A percentile compares a stretch with the other conserved stretches of the same genome.
Conservation (phyloP, 1,284 basidiomycete species). For the Hymenochaete sp. region DNA sequence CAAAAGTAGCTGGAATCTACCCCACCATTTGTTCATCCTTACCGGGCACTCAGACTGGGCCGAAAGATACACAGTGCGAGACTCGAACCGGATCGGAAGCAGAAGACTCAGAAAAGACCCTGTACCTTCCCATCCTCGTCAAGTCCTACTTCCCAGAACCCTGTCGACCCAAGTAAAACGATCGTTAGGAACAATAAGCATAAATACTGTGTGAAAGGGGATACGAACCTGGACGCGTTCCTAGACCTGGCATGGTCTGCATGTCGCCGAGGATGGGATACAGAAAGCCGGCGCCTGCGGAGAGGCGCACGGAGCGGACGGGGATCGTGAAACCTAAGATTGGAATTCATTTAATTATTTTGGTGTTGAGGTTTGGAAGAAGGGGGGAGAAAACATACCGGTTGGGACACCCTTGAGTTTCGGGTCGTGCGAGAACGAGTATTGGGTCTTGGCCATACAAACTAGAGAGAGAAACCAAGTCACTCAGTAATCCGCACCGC, state of each 20-base stretch:
- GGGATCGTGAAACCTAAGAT: constrained; percentile 80
- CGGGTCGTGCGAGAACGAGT: constrained; percentile 94
- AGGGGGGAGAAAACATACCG: constrained; percentile 27
- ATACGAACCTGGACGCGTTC: constrained; percentile 74
- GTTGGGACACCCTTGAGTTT: constrained; percentile 83
- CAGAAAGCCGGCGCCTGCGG: constrained; percentile 92
- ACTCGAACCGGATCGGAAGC: not conserved
- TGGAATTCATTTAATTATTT: not conserved
- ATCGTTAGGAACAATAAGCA: not conserved
- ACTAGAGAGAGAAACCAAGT: constrained; percentile 37
- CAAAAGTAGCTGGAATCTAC: too few relatives aligned
- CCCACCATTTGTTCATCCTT: too few relatives aligned
- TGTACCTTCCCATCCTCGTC: constrained; percentile 66
- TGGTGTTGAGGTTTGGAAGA: not conserved
- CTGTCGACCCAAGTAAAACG: too few relatives aligned
- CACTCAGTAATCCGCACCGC: not conserved
- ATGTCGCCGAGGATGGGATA: constrained; percentile 93
- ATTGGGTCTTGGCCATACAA: constrained; percentile 98
- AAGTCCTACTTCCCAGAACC: constrained; percentile 85
- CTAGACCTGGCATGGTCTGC: constrained; percentile 97
- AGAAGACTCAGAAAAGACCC: constrained; percentile 55
- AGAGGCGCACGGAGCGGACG: constrained; percentile 82
- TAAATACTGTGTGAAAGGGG: not conserved
- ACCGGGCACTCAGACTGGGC: too few relatives aligned
- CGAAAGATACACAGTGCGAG: too few relatives aligned